A percentile compares a stretch with the other conserved stretches of the same genome.
These are phyloP conservation scores for Cyamopsis tetragonoloba DNA, from an alignment of 306 rosid genomes.

Conservation along the genomic window DNA sequence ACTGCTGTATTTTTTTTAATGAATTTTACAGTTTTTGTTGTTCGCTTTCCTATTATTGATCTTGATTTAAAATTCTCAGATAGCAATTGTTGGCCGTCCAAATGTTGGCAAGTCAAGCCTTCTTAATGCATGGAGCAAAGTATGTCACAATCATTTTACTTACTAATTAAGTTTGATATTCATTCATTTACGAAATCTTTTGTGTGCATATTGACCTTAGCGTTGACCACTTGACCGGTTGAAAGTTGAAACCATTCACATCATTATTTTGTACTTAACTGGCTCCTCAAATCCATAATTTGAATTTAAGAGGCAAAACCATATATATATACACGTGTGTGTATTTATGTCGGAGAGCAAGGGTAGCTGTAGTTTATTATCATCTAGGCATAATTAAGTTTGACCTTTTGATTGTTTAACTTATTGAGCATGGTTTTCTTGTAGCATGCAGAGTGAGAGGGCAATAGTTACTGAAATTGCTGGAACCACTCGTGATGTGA, in stretches of 20 bases:
- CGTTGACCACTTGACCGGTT: too few species aligned
- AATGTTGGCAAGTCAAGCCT: slow-evolving; percentile 98
- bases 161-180: neutral
- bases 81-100: slow-evolving; percentile 96
- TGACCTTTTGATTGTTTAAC: slow-evolving; percentile 22
- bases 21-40: neutral
- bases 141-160: slow-evolving; percentile 38
- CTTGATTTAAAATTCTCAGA: slow-evolving; percentile 43
- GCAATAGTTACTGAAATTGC: slow-evolving; percentile 98
- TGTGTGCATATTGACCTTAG: slow-evolving; percentile 7
- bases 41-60: slow-evolving; percentile 18
- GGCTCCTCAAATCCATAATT: slow-evolving; percentile 22
- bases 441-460: slow-evolving; percentile 99
- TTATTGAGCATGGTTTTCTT: slow-evolving; percentile 47
- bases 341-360: neutral
- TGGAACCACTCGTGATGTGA: slow-evolving; percentile 96
- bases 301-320: neutral
- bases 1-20: neutral
- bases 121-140: slow-evolving; percentile 99
- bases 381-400: neutral
- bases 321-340: neutral
- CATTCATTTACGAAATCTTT: neutral
- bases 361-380: neutral
- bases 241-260: slow-evolving; percentile 11
- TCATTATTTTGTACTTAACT: neutral